phyloP scores from a whole-genome alignment of 768 basidiomycete species.

The Boletus sp. region DNA sequence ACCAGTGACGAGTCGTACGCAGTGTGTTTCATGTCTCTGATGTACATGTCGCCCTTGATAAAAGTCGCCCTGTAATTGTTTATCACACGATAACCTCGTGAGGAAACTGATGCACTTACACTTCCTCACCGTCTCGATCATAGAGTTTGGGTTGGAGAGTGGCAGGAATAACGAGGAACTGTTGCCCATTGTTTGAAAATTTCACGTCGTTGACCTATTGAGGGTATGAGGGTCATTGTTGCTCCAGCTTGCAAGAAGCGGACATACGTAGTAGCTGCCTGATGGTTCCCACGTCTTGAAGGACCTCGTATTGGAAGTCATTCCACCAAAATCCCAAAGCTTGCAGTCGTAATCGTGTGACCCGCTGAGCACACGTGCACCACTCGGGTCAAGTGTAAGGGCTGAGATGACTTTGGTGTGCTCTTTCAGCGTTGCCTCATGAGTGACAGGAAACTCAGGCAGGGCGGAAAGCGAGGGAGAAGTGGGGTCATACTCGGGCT shows the following conservation, averaged over 20 bases:
- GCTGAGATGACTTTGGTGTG: conserved; percentile 96
- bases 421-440: conserved; percentile 91
- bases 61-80: conserved; percentile 67
- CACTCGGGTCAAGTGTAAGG: conserved; percentile 88
- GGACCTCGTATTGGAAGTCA: conserved; percentile 86
- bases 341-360: conserved; percentile 98
- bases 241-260: not conserved
- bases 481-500: conserved; percentile 56
- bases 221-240: not conserved
- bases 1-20: conserved; percentile 53
- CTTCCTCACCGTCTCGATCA: conserved; percentile 89
- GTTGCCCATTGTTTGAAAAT: conserved; percentile 84
- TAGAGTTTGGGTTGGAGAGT: conserved; percentile 87
- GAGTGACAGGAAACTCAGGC: conserved; percentile 77
- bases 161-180: conserved; percentile 85
- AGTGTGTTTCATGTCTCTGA: conserved; percentile 99
- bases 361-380: conserved; percentile 87
- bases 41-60: conserved; percentile 96
- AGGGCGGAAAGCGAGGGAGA: conserved; percentile 38
- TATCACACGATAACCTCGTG: conserved; percentile 39
- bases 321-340: conserved; percentile 99
- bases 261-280: conserved; percentile 82
- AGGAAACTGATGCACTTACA: conserved; percentile 51
- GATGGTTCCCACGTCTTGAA: conserved; percentile 97
- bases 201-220: conserved; percentile 84